Base-by-base conservation (phyloP, 2,329 filamentous ascomycete species). In the Pseudopyrenochaeta lycopersici region DNA sequence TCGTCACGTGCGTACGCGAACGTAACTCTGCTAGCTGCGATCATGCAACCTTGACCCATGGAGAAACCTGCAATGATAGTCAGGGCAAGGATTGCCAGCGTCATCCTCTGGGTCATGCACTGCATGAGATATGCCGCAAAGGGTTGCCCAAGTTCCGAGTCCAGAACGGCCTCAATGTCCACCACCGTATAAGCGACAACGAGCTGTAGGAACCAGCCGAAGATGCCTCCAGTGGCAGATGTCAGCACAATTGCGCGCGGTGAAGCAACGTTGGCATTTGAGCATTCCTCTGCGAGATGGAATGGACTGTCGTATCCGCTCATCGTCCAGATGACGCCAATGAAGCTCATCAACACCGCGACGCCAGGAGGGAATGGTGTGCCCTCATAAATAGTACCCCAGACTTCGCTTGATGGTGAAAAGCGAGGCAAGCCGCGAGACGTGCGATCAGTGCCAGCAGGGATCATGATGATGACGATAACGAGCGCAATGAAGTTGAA, bases 11-110 rank as follows among this genome's bases (percentile, higher is more conserved):
- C 88, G 73, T 91, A 91, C 14, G 88, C 88, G 65, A 89, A 91
- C 1, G 87, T 89, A 39, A 90, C 88, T 42, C 89, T 82, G 18
- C 84, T 88, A 5, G 83, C 83, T 7, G 83, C 82, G 32, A 91
- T 84, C 85, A 90, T 90, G 69, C 87, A 89, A 1, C 87, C 88
- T 70, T 90, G 88, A 5, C 88, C 88, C 85, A 90, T 90, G 35
- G 83, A 85, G 67, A 90, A 90, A 2, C 86, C 85, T 52, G 87
- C 88, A 35, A 90, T 78, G 58, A 90, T 89, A 1, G 88, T 90
- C 36, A 90, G 73, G 0, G 82, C 76, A 11, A 90, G 82, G 45
- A 90, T 84, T 1, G 85, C 85, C 21, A 90, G 77, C 3, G 86
- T 86, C 1, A 82, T 80, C 47, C 84, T 84, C 50, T 84, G 78